Evolutionary conservation across 805 yeast genomes (phyloP), one percentile per base, ranked within the genome.

Genomic region (Candida berthetii): DNA sequence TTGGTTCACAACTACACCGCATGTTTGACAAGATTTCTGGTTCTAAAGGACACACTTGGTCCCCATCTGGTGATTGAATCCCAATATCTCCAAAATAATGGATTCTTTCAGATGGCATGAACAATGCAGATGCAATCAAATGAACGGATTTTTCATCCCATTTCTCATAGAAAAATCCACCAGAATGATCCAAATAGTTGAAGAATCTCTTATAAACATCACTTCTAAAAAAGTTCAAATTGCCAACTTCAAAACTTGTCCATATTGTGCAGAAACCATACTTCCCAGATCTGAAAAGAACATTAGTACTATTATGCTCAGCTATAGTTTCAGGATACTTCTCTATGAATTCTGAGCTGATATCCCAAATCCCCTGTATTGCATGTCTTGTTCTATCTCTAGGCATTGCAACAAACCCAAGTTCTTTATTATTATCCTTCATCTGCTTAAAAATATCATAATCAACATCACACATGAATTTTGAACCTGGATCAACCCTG

Each of bases 61-160:
- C 67, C 57, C 17, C 38, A 15, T 88, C 88, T 44, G 71, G 78
- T 58, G 82, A 87, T 48, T 67, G 69, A 58, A 82, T 84, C 5
- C 91, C 95, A 32, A 85, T 66, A 44, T 85, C 83, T 38, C 76
- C 78, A 54, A 86, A 82, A 66, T 74, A 82, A 58, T 82, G 87
- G 18, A 85, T 49, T 51, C 80, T 71, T 24, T 67, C 62, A 46
- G 66, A 64, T 42, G 75, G 72, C 32, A 80, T 58, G 47, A 82
- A 70, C 36, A 81, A 57, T 1, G 86, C 61, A 3, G 79, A 80
- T 7, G 82, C 90, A 36, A 85, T 72, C 0, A 91, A 74, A 59
- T 83, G 90, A 10, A 85, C 76, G 4, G 91, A 89, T 0, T 91
- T 90, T 58, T 84, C 95, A 15, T 93, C 91, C 95, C 95, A 86